These are phyloP conservation scores for Rhizodiscina lignyota DNA, from an alignment of 495 filamentous ascomycete species.

Conservation along the genomic window DNA sequence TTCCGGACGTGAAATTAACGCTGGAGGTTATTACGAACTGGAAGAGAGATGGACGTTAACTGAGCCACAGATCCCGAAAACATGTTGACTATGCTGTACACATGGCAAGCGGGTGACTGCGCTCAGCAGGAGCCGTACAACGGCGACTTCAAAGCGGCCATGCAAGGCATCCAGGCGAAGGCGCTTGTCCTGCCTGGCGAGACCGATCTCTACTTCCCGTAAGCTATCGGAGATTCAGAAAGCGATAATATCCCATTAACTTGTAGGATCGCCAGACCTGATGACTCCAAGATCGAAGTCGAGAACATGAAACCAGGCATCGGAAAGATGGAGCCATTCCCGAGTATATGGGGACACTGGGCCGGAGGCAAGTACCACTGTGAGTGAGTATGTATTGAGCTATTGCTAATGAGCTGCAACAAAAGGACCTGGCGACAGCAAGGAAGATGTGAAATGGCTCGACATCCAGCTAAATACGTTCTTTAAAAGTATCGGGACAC, in stretches of 20 bases:
- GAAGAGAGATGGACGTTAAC: too few species aligned
- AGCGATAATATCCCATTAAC: constrained; percentile 6
- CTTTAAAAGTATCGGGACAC: too few species aligned
- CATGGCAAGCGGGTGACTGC: constrained; percentile 59
- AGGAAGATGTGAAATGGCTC: constrained; percentile 49
- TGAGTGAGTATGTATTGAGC: constrained; percentile 3
- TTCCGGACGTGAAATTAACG: too few species aligned
- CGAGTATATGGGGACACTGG: constrained; percentile 53
- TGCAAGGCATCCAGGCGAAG: constrained; percentile 52
- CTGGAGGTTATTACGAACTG: too few species aligned
- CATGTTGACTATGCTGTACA: constrained; percentile 47
- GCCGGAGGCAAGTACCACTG: too few species aligned
- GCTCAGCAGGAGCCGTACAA: constrained; percentile 46
- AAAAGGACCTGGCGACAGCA: constrained; percentile 47
- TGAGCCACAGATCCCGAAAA: constrained; percentile 45
- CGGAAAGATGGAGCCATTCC: constrained; percentile 38
- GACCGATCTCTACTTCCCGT: constrained; percentile 63
- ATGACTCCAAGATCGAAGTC: constrained; percentile 55
- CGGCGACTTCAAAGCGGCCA: constrained; percentile 44
- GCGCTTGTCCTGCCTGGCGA: constrained; percentile 45
- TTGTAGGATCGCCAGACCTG: constrained; percentile 33
- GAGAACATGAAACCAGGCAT: constrained; percentile 42
- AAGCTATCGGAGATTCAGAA: constrained; percentile 14
- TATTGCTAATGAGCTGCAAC: constrained; percentile 1
- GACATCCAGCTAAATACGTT: constrained; percentile 38